phyloP scores from a whole-genome alignment of 1,284 basidiomycete species.

The Polyporus tsugae region DNA sequence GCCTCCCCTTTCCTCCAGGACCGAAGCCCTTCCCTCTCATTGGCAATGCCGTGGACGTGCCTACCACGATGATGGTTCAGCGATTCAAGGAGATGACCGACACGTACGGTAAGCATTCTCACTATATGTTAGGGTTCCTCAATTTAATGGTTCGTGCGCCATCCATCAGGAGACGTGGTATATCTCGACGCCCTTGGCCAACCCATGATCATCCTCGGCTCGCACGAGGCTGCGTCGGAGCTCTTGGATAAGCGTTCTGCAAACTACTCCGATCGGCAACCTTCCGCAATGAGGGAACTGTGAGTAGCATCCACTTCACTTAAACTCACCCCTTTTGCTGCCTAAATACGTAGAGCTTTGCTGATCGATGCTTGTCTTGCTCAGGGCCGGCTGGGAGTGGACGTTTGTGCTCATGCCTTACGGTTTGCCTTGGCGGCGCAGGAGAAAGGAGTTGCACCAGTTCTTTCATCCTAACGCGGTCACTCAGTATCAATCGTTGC shows the following conservation, averaged over 20 bases:
- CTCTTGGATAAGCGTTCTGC: constrained; percentile 34
- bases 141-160: background rate
- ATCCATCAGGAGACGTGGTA: constrained; percentile 22
- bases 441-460: constrained; percentile 15
- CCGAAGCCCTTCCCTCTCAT: constrained; percentile 17
- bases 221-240: constrained; percentile 21
- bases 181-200: constrained; percentile 24
- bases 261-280: constrained; percentile 21
- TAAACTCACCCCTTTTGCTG: background rate
- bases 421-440: constrained; percentile 18
- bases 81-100: constrained; percentile 2
- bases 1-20: constrained; percentile 16
- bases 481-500: constrained; percentile 10
- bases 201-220: constrained; percentile 22
- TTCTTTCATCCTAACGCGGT: constrained; percentile 21
- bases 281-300: constrained; percentile 24
- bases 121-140: background rate
- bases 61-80: background rate
- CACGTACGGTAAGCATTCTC: constrained; percentile 13
- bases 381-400: constrained; percentile 8
- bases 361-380: too few species aligned
- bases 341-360: background rate
- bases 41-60: constrained; percentile 19
- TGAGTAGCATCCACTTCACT: constrained; percentile 13
- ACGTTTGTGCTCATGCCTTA: constrained; percentile 17